Conservation (phyloP, 345 rosid species). For the Melaleuca alternifolia region DNA sequence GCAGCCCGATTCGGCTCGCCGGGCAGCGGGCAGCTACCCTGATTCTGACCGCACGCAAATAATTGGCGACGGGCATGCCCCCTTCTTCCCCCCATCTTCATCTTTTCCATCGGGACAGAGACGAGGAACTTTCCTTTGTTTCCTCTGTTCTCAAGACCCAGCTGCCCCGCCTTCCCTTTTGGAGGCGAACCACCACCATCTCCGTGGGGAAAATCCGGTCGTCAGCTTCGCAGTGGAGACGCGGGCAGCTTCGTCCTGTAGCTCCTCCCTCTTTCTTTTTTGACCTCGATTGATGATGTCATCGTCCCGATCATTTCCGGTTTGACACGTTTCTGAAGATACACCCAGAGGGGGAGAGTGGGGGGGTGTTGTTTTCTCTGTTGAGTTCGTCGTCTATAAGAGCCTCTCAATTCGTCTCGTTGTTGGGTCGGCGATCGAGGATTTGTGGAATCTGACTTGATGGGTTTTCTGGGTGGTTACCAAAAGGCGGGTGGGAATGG, state of each 20-base stretch:
- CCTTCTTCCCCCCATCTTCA: slow-evolving; percentile 43
- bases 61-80: slow-evolving; percentile 47
- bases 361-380: not conserved
- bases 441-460: not conserved
- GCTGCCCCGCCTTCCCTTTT: not conserved
- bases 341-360: not conserved
- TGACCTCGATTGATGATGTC: not conserved
- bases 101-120: not conserved
- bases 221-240: not conserved
- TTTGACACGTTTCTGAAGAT: not conserved
- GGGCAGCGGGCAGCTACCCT: slow-evolving; percentile 40
- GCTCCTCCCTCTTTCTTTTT: not conserved
- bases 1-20: not conserved
- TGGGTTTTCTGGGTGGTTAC: slow-evolving; percentile 48
- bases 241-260: not conserved
- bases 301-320: not conserved
- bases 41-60: not conserved
- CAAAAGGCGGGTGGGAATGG: slow-evolving; percentile 28
- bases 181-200: not conserved
- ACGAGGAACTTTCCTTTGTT: not conserved
- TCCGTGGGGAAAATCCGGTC: not conserved
- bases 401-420: not conserved
- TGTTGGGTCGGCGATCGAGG: not conserved
- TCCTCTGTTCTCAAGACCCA: not conserved
- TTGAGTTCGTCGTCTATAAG: not conserved